A percentile compares a stretch with the other conserved stretches of the same genome.
phyloP scores from a whole-genome alignment of 148 eudicot species.

The Chenopodium album region DNA sequence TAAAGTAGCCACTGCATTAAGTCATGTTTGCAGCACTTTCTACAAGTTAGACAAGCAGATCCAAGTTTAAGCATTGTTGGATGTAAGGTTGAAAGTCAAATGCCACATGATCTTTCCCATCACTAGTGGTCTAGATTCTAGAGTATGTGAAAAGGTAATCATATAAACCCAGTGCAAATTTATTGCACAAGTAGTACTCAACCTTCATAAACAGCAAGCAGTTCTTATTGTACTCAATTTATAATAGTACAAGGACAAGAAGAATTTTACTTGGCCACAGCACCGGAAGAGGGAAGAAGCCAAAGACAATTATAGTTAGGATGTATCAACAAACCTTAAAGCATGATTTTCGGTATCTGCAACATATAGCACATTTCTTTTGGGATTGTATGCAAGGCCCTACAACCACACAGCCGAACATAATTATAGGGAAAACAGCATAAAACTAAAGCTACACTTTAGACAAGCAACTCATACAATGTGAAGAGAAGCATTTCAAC shows the following conservation, averaged over 20 bases:
- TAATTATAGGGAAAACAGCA: background rate
- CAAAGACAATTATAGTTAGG: slow-evolving; percentile 1
- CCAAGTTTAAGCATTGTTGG: background rate
- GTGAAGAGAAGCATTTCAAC: background rate
- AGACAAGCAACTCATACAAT: background rate
- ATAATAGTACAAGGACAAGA: background rate
- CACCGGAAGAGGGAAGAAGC: slow-evolving; percentile 6
- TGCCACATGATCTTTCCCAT: background rate
- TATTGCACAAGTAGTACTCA: background rate
- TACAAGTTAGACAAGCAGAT: background rate
- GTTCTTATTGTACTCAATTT: background rate
- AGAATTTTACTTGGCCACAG: background rate
- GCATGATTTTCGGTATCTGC: slow-evolving; percentile 99
- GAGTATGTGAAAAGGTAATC: background rate
- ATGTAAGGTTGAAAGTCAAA: background rate
- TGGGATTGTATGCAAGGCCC: slow-evolving; percentile 91
- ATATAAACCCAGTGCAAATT: background rate
- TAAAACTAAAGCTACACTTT: background rate
- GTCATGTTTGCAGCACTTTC: background rate
- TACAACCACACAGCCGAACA: slow-evolving; percentile 23
- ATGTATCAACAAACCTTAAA: slow-evolving; percentile 51
- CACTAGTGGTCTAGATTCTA: background rate
- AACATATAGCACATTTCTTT: slow-evolving; percentile 85
- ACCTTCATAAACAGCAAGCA: background rate
- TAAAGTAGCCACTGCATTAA: background rate